These are phyloP conservation scores for Suillus placidus DNA, from an alignment of 768 basidiomycete species.

Conservation along the genomic window DNA sequence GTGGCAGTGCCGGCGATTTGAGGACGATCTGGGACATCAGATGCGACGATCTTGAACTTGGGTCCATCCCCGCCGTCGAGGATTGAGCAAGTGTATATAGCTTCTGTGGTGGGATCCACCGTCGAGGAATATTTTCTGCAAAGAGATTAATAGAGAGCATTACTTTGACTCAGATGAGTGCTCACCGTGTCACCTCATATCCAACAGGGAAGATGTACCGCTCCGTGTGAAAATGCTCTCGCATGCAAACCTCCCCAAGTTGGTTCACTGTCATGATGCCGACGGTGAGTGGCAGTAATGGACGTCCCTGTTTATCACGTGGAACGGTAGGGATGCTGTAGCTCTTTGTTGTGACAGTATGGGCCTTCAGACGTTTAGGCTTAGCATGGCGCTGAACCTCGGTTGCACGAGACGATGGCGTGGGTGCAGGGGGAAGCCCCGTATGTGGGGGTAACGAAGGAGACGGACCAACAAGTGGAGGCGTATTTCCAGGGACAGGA, in stretches of 20 bases:
- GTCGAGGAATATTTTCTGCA: constrained; percentile 79
- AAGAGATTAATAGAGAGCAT: constrained; percentile 11
- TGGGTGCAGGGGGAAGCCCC: constrained; percentile 18
- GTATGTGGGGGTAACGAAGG: constrained; percentile 17
- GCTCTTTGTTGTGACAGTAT: constrained; percentile 77
- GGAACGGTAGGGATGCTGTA: constrained; percentile 80
- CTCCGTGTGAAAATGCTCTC: constrained; percentile 86
- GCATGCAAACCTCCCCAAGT: constrained; percentile 76
- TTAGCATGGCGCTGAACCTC: constrained; percentile 51
- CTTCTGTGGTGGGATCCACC: constrained; percentile 62
- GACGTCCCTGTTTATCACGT: constrained; percentile 68
- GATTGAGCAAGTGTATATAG: constrained; percentile 82
- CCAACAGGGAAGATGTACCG: constrained; percentile 89
- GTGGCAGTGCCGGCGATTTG: constrained; percentile 87
- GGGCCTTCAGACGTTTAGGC: constrained; percentile 78
- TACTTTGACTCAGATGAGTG: constrained; percentile 5
- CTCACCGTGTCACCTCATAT: constrained; percentile 79
- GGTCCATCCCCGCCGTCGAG: constrained; percentile 84
- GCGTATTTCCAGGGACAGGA: constrained; percentile 20
- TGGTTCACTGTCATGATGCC: constrained; percentile 85
- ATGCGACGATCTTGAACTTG: constrained; percentile 81
- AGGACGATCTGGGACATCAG: constrained; percentile 69
- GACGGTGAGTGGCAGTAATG: constrained; percentile 77
- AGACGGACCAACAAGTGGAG: constrained; percentile 27
- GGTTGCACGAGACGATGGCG: constrained; percentile 27